phyloP scores from a whole-genome alignment of 2,329 filamentous ascomycete species.

The Sporothrix schenckii region DNA sequence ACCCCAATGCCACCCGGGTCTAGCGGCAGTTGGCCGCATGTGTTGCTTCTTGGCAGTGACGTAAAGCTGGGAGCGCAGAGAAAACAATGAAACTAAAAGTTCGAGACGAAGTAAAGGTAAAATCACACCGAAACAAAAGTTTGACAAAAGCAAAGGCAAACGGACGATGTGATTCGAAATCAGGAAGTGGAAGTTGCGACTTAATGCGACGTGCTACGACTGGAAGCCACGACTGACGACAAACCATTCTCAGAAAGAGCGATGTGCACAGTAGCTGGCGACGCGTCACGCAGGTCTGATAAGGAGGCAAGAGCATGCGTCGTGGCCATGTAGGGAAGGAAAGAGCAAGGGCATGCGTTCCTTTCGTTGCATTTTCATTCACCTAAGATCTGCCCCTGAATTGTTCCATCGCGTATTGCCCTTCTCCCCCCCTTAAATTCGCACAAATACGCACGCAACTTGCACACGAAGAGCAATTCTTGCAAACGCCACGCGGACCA shows the following conservation, averaged over 20 bases:
- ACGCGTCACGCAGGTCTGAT: neutral
- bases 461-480: neutral
- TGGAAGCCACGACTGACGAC: neutral
- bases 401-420: neutral
- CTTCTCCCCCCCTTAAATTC: no score
- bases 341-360: conserved; percentile 1
- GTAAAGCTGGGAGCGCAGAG: neutral
- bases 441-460: no score
- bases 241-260: neutral
- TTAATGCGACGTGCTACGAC: no score
- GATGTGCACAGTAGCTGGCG: neutral
- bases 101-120: neutral
- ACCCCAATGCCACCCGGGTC: no score
- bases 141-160: neutral
- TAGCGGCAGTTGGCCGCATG: conserved; percentile 8
- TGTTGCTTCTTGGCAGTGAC: neutral
- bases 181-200: neutral
- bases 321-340: neutral
- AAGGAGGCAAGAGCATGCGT: neutral
- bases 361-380: neutral
- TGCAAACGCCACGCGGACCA: neutral
- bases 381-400: neutral
- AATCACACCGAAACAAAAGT: neutral
- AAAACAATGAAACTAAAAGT: neutral
- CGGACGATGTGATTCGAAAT: neutral